Evolutionary conservation across 2,329 filamentous ascomycete species (phyloP).

Genomic region (Cladosporium sp.): DNA sequence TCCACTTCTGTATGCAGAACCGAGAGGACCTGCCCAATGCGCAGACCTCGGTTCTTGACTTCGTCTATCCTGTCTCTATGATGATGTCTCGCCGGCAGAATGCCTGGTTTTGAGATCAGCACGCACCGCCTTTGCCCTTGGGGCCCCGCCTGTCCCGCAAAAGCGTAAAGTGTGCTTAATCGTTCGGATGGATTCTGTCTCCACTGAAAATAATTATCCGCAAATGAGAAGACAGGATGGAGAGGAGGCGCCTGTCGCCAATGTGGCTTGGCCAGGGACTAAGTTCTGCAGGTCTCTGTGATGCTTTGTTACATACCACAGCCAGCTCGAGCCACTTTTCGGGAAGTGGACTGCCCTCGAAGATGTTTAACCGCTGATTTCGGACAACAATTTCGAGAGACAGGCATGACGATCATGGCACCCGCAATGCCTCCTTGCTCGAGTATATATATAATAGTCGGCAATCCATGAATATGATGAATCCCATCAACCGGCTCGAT

Average conservation of each 20-base stretch:
- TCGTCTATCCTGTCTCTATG: not conserved
- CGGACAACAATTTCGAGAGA: not conserved
- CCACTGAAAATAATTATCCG: not conserved
- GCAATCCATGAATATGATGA: not conserved
- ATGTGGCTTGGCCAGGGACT: not conserved
- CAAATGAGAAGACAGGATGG: not conserved
- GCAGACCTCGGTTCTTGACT: conserved; percentile 5
- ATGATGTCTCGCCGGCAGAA: conserved; percentile 10
- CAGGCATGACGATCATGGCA: not conserved
- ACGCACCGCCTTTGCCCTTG: not conserved
- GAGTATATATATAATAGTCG: conserved; percentile 7
- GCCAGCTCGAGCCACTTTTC: conserved; percentile 4
- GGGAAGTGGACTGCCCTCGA: not conserved
- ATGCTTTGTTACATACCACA: not conserved
- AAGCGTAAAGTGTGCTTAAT: conserved; percentile 5
- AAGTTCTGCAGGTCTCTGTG: not conserved
- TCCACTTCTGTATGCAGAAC: not conserved
- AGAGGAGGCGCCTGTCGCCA: not conserved
- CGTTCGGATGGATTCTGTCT: not conserved
- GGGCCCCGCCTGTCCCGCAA: conserved; percentile 6
- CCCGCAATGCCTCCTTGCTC: not conserved
- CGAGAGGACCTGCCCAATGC: not conserved
- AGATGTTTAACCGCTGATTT: conserved; percentile 4
- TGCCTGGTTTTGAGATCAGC: not conserved
- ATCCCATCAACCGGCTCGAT: not conserved